A percentile compares a stretch with the other conserved stretches of the same genome.
Evolutionary conservation across 768 basidiomycete genomes (phyloP).

Genomic region (Agrocybe praecox): DNA sequence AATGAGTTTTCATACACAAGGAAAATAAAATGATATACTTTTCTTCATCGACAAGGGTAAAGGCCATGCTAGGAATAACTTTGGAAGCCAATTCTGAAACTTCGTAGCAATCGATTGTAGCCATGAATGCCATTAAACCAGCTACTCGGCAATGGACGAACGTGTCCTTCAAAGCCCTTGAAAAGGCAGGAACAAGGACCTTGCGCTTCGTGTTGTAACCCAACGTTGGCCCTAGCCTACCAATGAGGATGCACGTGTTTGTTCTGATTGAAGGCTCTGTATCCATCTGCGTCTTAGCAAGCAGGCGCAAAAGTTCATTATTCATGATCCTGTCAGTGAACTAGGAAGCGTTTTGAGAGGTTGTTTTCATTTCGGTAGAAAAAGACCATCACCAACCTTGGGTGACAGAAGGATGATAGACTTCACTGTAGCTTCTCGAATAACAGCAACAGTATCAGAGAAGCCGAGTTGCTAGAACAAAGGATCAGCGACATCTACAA

Average conservation of each 20-base stretch:
- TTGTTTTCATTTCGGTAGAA: background rate
- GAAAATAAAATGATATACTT: conserved; percentile 56
- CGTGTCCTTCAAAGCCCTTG: conserved; percentile 83
- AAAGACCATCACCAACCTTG: conserved; percentile 54
- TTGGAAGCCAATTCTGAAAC: conserved; percentile 85
- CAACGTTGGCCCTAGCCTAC: conserved; percentile 83
- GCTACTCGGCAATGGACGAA: conserved; percentile 95
- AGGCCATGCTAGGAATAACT: conserved; percentile 85
- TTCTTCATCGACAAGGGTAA: conserved; percentile 86
- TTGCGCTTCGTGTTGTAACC: conserved; percentile 92
- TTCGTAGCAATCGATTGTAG: conserved; percentile 88
- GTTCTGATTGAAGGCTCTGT: conserved; percentile 94
- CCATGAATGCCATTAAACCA: conserved; percentile 94
- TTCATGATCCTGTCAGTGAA: conserved; percentile 91
- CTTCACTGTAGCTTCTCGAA: conserved; percentile 93
- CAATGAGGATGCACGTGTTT: conserved; percentile 95
- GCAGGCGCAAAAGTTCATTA: conserved; percentile 90
- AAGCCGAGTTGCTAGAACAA: conserved; percentile 86
- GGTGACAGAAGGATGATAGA: conserved; percentile 83
- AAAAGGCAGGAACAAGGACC: conserved; percentile 95
- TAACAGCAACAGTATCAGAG: conserved; percentile 89
- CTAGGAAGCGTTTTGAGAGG: conserved; percentile 37
- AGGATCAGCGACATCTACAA: conserved; percentile 1
- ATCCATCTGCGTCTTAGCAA: conserved; percentile 93
- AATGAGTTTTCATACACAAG: background rate